These are phyloP conservation scores for Parascedosporium putredinis DNA, from an alignment of 2,329 filamentous ascomycete species.

Conservation along the genomic window DNA sequence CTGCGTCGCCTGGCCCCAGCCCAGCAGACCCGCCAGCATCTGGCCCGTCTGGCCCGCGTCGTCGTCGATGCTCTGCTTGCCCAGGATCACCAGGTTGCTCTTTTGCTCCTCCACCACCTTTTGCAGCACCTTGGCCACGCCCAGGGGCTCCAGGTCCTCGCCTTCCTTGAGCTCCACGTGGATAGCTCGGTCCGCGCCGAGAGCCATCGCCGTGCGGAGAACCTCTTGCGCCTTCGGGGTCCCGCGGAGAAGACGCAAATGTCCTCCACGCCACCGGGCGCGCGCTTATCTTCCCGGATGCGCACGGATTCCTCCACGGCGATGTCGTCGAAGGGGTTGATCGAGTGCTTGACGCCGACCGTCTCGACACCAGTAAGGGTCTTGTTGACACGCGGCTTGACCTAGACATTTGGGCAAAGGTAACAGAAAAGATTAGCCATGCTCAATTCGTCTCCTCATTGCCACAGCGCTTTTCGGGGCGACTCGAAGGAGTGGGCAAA, in stretches of 20 bases:
- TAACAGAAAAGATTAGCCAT: neutral
- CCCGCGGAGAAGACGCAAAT: slow-evolving; percentile 86
- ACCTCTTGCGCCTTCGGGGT: slow-evolving; percentile 81
- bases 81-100: slow-evolving; percentile 83
- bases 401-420: slow-evolving; percentile 27
- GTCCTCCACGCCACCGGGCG: slow-evolving; percentile 69
- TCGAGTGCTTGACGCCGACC: slow-evolving; percentile 86
- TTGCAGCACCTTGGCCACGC: slow-evolving; percentile 82
- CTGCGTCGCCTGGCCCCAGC: slow-evolving; percentile 92
- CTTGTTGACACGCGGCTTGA: slow-evolving; percentile 62
- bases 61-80: slow-evolving; percentile 98
- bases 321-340: slow-evolving; percentile 99
- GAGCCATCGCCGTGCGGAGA: slow-evolving; percentile 93
- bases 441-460: no score
- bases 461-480: no score
- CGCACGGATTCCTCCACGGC: slow-evolving; percentile 93
- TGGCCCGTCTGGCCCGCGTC: slow-evolving; percentile 93
- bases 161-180: slow-evolving; percentile 73
- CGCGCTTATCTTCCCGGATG: slow-evolving; percentile 75
- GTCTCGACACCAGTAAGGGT: slow-evolving; percentile 81
- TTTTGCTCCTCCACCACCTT: slow-evolving; percentile 74
- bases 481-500: no score
- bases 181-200: slow-evolving; percentile 89
- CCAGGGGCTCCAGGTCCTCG: slow-evolving; percentile 73
- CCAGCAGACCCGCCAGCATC: slow-evolving; percentile 88